Evolutionary conservation across 2,329 filamentous ascomycete genomes (phyloP), one percentile per base, ranked within the genome.

Genomic region (Penicillium sp.): DNA sequence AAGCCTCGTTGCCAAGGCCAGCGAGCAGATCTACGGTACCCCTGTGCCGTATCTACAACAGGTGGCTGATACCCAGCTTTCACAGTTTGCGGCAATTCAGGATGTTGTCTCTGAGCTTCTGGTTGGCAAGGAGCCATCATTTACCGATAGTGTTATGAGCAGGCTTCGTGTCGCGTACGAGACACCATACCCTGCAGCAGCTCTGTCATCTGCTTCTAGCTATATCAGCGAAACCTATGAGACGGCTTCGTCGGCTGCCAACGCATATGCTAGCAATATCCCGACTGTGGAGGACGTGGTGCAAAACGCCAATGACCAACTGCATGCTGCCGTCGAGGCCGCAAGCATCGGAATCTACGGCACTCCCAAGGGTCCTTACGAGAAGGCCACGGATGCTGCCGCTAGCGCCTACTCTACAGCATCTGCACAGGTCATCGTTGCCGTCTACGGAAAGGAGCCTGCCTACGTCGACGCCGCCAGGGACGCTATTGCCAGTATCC

Each of bases 101-200:
- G 81, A 80, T 10, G 78, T 93, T 1, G 78, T 95, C 12, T 87
- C 86, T 1, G 89, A 95, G 67, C 75, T 95, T 1, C 76, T 95
- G 12, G 72, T 79, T 35, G 89, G 87, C 46, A 89, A 86, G 66
- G 89, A 95, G 65, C 84, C 88, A 0, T 82, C 84, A 12, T 95
- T 89, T 61, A 90, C 86, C 0, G 87, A 95, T 63, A 90, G 87
- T 51, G 86, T 92, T 3, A 82, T 89, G 70, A 82, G 76, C 45
- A 81, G 86, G 44, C 77, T 95, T 10, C 81, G 81, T 48, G 84
- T 80, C 3, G 87, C 83, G 0, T 93, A 92, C 62, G 81, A 82
- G 23, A 88, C 83, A 0, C 86, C 83, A 13, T 65, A 66, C 44
- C 62, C 58, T 49, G 59, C 48, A 47, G 63, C 54, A 12, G 66